Evolutionary conservation across 2,329 filamentous ascomycete species (phyloP).

Genomic region (Monilinia polystroma): DNA sequence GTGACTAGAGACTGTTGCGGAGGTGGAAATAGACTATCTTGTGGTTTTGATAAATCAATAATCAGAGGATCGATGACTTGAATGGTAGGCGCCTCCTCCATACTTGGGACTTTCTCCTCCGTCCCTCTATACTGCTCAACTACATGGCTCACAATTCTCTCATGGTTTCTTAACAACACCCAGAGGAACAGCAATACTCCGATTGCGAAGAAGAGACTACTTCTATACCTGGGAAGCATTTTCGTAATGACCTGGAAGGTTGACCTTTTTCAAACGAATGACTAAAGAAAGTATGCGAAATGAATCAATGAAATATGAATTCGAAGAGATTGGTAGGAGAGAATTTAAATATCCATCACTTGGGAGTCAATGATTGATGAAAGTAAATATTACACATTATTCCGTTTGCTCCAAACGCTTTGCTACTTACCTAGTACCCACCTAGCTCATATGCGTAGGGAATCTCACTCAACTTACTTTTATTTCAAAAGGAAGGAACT

Average conservation of each 20-base stretch:
- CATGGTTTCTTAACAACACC: conserved; percentile 11
- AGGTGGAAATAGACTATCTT: background rate
- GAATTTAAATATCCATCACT: background rate
- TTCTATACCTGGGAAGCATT: conserved; percentile 19
- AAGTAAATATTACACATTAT: too few relatives aligned
- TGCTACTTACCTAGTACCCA: too few relatives aligned
- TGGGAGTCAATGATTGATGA: background rate
- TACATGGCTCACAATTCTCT: conserved; percentile 11
- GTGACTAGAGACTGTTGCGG: background rate
- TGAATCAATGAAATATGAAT: background rate
- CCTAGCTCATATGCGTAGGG: too few relatives aligned
- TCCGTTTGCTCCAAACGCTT: background rate
- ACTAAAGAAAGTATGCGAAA: background rate
- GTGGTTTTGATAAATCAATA: background rate
- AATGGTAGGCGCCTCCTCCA: background rate
- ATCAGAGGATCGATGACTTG: background rate
- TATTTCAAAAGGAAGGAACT: background rate
- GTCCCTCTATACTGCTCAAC: conserved; percentile 13
- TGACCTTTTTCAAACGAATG: background rate
- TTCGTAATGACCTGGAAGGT: background rate
- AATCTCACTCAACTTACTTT: too few relatives aligned
- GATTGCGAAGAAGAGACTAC: conserved; percentile 11
- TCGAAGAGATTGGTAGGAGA: background rate
- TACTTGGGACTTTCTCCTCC: background rate
- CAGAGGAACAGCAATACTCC: conserved; percentile 7